Evolutionary conservation across 257 asterid genomes (phyloP).

Genomic region (Gentiana macrophylla): DNA sequence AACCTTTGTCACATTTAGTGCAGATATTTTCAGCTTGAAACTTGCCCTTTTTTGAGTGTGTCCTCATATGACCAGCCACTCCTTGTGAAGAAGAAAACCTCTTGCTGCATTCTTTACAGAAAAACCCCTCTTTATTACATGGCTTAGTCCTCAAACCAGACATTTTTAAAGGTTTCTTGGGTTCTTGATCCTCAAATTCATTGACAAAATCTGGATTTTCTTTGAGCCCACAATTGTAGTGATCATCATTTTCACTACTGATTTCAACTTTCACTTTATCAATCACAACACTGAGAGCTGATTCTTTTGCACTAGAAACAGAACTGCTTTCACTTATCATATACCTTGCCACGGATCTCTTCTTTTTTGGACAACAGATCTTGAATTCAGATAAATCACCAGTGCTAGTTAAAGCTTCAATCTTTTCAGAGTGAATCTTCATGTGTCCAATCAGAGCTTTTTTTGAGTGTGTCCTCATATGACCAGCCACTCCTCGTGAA

Average conservation of each 20-base stretch:
- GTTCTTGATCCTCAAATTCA: conserved; percentile 32
- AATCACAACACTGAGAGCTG: conserved; percentile 20
- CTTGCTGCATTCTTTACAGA: conserved; percentile 61
- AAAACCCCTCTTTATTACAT: conserved; percentile 2
- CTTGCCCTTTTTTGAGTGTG: conserved; percentile 29
- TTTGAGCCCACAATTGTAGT: too few relatives aligned
- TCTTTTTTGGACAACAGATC: conserved; percentile 37
- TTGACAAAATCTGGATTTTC: not conserved
- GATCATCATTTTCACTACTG: too few relatives aligned
- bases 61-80: conserved; percentile 71
- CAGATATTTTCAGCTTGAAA: conserved; percentile 26
- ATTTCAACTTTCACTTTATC: conserved; percentile 14
- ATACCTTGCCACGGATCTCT: conserved; percentile 55
- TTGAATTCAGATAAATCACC: conserved; percentile 34
- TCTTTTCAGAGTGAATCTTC: conserved; percentile 69
- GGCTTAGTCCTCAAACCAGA: conserved; percentile 25
- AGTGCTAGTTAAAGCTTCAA: conserved; percentile 16
- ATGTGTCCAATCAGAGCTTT: conserved; percentile 83
- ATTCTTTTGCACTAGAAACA: conserved; percentile 21
- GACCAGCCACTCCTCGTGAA: conserved; percentile 65
- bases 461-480: conserved; percentile 59
- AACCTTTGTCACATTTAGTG: conserved; percentile 52
- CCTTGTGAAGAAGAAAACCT: conserved; percentile 53
- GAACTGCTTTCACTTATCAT: conserved; percentile 22
- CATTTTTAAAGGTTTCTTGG: conserved; percentile 67